phyloP scores from a whole-genome alignment of 306 rosid genomes.

The Prunus dulcis region DNA sequence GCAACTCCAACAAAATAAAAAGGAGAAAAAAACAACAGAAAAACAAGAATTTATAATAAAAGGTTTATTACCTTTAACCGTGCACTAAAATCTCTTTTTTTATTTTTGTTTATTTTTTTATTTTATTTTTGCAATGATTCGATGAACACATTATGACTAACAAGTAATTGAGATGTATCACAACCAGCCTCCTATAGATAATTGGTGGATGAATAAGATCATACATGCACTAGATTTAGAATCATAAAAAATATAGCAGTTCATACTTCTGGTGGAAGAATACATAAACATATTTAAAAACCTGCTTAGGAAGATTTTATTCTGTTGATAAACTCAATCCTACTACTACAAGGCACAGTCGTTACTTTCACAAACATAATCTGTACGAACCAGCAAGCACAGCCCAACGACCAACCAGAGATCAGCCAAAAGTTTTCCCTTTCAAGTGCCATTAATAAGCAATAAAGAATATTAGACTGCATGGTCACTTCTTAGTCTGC shows the following conservation, averaged over 20 bases:
- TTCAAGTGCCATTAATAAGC: slow-evolving; percentile 30
- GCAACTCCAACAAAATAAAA: too few species aligned
- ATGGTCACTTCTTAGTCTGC: slow-evolving; percentile 51
- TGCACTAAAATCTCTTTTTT: too few species aligned
- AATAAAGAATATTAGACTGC: slow-evolving; percentile 45
- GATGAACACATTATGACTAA: neutral
- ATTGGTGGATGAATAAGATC: slow-evolving; percentile 18
- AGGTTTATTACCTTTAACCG: too few species aligned
- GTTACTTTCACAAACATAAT: slow-evolving; percentile 35
- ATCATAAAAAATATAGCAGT: slow-evolving; percentile 18
- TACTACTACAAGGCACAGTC: slow-evolving; percentile 40
- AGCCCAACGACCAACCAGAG: slow-evolving; percentile 34
- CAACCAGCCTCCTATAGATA: too few species aligned
- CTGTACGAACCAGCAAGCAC: slow-evolving; percentile 30
- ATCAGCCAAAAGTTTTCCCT: slow-evolving; percentile 23
- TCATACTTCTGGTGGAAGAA: slow-evolving; percentile 15
- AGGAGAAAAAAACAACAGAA: too few species aligned
- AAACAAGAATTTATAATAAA: too few species aligned
- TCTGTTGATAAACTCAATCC: slow-evolving; percentile 36
- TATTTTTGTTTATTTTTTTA: too few species aligned
- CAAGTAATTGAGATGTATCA: neutral
- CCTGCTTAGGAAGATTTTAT: slow-evolving; percentile 49
- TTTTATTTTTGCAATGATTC: neutral
- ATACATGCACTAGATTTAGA: slow-evolving; percentile 31
- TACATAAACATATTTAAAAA: slow-evolving; percentile 13